Conservation (phyloP, 2,329 filamentous ascomycete species). For the Xylariaceae sp. region DNA sequence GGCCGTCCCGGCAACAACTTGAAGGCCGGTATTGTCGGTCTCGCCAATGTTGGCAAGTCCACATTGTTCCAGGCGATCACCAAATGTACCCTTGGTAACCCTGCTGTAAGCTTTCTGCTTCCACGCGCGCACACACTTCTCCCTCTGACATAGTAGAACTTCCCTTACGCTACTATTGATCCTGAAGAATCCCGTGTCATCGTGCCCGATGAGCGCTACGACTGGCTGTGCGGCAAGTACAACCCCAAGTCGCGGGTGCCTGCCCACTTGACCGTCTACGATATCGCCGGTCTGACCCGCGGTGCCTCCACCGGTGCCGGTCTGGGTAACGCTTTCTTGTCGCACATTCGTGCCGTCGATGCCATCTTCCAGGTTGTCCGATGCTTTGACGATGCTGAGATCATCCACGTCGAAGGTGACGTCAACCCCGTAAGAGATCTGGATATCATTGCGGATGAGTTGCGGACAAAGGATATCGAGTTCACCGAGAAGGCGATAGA, state of each 20-base stretch:
- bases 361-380: conserved; percentile 96
- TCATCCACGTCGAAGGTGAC: conserved; percentile 98
- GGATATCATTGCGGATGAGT: conserved; percentile 93
- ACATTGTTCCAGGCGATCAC: conserved; percentile 99
- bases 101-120: conserved; percentile 62
- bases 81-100: conserved; percentile 94
- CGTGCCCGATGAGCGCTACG: conserved; percentile 91
- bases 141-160: conserved; percentile 61
- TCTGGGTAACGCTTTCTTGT: conserved; percentile 96
- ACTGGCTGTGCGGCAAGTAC: conserved; percentile 95
- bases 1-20: conserved; percentile 95
- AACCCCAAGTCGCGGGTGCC: conserved; percentile 97
- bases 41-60: conserved; percentile 98
- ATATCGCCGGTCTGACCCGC: conserved; percentile 93
- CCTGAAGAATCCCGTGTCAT: conserved; percentile 97
- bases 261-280: conserved; percentile 95
- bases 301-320: conserved; percentile 96
- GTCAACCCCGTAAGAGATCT: conserved; percentile 92
- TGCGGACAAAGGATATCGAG: conserved; percentile 97
- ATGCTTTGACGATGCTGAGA: conserved; percentile 98
- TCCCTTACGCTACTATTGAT: conserved; percentile 98
- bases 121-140: conserved; percentile 26
- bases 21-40: conserved; percentile 99
- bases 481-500: conserved; percentile 96
- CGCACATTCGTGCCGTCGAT: conserved; percentile 96